A percentile compares a stretch with the other conserved stretches of the same genome.
Evolutionary conservation across 495 filamentous ascomycete species (phyloP).

Genomic region (Cercophora newfieldiana): DNA sequence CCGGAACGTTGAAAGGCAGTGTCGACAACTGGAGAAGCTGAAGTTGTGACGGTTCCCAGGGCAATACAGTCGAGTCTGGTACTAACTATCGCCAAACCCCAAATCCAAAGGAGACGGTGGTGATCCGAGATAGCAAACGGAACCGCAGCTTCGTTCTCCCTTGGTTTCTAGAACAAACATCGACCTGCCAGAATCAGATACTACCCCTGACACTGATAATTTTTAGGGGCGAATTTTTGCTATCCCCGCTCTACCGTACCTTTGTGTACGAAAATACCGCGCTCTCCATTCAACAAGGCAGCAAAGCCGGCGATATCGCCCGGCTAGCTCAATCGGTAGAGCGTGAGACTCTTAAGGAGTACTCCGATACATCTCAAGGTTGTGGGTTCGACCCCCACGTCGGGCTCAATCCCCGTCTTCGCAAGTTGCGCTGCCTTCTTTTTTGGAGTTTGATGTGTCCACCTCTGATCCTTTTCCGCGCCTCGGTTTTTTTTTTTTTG

Average conservation of each 20-base stretch:
- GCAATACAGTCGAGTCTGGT: no score
- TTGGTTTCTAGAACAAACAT: no score
- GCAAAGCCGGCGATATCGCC: constrained; percentile 17
- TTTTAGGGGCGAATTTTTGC: not conserved
- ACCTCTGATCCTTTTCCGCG: not conserved
- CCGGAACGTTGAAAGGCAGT: not conserved
- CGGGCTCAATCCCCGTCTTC: not conserved
- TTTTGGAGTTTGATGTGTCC: not conserved
- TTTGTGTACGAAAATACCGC: not conserved
- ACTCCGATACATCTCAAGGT: not conserved
- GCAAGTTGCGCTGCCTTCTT: not conserved
- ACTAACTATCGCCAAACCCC: no score
- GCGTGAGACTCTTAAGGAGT: constrained; percentile 73
- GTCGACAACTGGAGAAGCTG: no score
- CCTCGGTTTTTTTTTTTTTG: no score
- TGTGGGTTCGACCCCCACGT: not conserved
- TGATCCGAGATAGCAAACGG: no score
- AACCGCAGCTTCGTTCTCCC: no score
- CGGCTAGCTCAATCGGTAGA: constrained; percentile 81
- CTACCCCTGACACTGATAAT: no score
- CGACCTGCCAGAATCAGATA: no score
- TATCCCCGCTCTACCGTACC: not conserved
- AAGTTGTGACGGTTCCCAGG: no score
- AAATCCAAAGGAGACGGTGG: no score
- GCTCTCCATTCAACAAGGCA: not conserved